phyloP scores from a whole-genome alignment of 1,284 basidiomycete species.

The Puccinia triticina region DNA sequence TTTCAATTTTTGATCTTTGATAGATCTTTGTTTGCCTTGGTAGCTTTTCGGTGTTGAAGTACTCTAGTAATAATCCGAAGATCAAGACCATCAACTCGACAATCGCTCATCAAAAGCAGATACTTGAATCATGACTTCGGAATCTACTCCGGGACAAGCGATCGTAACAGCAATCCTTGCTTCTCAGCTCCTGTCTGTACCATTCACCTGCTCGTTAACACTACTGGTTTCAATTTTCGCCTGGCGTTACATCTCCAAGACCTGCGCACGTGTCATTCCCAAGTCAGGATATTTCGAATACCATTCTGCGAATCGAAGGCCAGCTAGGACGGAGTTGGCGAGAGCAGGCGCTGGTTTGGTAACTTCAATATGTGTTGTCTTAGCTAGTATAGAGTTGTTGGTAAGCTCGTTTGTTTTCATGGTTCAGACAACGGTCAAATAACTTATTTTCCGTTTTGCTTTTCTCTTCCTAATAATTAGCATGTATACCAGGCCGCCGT shows the following conservation, averaged over 20 bases:
- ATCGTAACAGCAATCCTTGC: slow-evolving; percentile 21
- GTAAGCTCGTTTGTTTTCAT: background rate
- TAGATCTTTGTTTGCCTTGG: slow-evolving; percentile 19
- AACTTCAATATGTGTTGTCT: background rate
- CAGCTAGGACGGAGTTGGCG: background rate
- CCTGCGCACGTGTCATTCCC: background rate
- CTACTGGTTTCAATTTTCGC: slow-evolving; percentile 5
- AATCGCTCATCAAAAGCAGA: background rate
- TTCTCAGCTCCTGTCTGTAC: slow-evolving; percentile 18
- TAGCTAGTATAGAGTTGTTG: slow-evolving; percentile 7
- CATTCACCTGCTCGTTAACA: slow-evolving; percentile 22
- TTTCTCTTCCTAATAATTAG: background rate
- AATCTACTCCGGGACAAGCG: background rate
- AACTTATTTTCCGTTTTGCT: background rate
- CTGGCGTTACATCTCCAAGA: slow-evolving; percentile 32
- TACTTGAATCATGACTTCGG: slow-evolving; percentile 1
- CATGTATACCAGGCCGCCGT: slow-evolving; percentile 27
- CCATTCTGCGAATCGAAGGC: background rate
- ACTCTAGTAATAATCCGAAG: background rate
- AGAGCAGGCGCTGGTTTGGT: slow-evolving; percentile 14
- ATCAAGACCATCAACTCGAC: background rate
- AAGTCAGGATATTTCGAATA: slow-evolving; percentile 23
- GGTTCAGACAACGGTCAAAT: background rate
- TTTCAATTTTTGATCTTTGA: slow-evolving; percentile 24
- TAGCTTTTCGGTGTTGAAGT: background rate